phyloP scores from a whole-genome alignment of 2,329 filamentous ascomycete species.

The Cladosporium colombiae region DNA sequence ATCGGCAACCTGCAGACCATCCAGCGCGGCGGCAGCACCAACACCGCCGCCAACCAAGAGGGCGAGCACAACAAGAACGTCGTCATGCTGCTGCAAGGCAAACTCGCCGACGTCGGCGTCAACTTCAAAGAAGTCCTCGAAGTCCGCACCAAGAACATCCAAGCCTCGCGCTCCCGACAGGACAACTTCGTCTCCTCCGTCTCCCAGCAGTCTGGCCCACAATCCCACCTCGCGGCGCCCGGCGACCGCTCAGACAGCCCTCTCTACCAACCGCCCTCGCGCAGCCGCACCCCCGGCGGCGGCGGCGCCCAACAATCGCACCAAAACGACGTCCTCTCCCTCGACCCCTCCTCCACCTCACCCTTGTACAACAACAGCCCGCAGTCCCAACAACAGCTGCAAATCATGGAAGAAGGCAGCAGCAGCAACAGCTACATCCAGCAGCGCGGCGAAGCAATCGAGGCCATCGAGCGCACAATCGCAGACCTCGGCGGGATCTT shows the following conservation, averaged over 20 bases:
- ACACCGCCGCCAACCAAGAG: constrained; percentile 62
- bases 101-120: constrained; percentile 85
- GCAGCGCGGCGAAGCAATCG: constrained; percentile 91
- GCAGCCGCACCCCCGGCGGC: constrained; percentile 24
- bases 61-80: constrained; percentile 99
- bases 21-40: constrained; percentile 45
- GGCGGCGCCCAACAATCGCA: constrained; percentile 31
- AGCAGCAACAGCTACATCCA: constrained; percentile 86
- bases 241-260: constrained; percentile 45
- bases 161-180: constrained; percentile 85
- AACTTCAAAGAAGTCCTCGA: constrained; percentile 98
- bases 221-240: constrained; percentile 36
- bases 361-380: constrained; percentile 49
- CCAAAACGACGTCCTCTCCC: constrained; percentile 69
- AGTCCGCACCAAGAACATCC: constrained; percentile 95
- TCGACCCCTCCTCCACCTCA: constrained; percentile 64
- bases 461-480: constrained; percentile 95
- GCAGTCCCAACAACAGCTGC: constrained; percentile 78
- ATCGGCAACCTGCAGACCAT: constrained; percentile 81
- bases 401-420: constrained; percentile 87
- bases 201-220: constrained; percentile 65
- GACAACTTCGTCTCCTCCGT: constrained; percentile 96
- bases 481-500: constrained; percentile 90
- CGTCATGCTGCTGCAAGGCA: constrained; percentile 85
- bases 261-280: constrained; percentile 20